Evolutionary conservation across 1,284 basidiomycete species (phyloP).

Genomic region (Sanghuangporus baumii): DNA sequence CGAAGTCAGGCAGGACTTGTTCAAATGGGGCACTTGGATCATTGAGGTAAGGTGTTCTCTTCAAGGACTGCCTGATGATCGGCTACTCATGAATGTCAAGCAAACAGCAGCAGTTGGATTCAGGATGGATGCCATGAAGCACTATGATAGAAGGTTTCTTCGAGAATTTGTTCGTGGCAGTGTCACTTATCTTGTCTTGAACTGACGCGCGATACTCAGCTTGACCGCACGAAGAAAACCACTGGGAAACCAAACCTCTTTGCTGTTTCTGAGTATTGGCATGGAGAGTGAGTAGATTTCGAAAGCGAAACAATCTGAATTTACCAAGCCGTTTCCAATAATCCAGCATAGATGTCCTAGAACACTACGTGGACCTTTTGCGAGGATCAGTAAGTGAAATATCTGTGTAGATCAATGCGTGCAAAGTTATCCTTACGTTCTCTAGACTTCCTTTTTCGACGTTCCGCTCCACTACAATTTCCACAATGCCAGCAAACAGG

Average conservation of each 20-base stretch:
- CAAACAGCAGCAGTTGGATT: slow-evolving; percentile 80
- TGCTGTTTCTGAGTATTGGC: slow-evolving; percentile 74
- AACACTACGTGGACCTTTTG: slow-evolving; percentile 48
- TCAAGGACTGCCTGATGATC: neutral
- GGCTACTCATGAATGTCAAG: slow-evolving; percentile 30
- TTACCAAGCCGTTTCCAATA: neutral
- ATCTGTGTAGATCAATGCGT: neutral
- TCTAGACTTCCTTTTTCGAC: slow-evolving; percentile 71
- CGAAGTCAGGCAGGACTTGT: slow-evolving; percentile 63
- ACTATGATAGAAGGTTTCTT: slow-evolving; percentile 65
- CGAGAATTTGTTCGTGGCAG: slow-evolving; percentile 51
- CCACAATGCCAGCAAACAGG: slow-evolving; percentile 53
- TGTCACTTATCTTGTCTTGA: neutral
- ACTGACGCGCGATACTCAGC: slow-evolving; percentile 31
- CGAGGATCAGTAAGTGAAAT: slow-evolving; percentile 47
- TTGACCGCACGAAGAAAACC: slow-evolving; percentile 42
- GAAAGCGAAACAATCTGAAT: neutral
- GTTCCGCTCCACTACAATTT: slow-evolving; percentile 74
- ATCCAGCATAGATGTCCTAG: too few relatives aligned
- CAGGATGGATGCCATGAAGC: slow-evolving; percentile 86
- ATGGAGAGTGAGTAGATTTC: slow-evolving; percentile 34
- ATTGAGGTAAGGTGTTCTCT: slow-evolving; percentile 42
- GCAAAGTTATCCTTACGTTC: neutral
- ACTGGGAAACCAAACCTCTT: slow-evolving; percentile 49
- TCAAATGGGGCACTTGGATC: slow-evolving; percentile 68